Base-by-base conservation (phyloP, 345 rosid species). In the Pistacia atlantica region DNA sequence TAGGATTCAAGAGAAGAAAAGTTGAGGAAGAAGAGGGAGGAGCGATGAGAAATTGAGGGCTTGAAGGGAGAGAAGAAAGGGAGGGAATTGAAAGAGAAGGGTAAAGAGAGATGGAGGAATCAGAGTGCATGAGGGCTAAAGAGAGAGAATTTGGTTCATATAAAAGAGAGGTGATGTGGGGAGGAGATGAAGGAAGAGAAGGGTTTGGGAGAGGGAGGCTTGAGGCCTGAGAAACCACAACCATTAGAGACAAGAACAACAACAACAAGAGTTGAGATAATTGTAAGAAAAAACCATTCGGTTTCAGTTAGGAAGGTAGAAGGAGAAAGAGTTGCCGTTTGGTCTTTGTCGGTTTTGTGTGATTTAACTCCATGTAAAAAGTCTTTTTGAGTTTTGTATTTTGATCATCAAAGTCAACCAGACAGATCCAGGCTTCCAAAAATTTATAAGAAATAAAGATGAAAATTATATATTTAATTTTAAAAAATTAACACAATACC, bases 111-210 rank as follows among this genome's bases (percentile, higher is more conserved):
- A 93, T 11, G 2, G 95, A 89, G 62, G 93, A 86, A 75, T 88
- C 95, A 65, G 89, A 78, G 78, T 86, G 93, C 72, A 79, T 76
- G 33, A 93, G 83, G 55, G 96, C 96, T n/a, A 91, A 83, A 52
- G 94, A 91, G 14, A 80, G 85, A 1, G 96, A 93, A 73, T 62
- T 83, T 18, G 96, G 96, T 72, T 91, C 96, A 71, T 84, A 87
- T 31, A 87, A 89, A 18, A 88, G 33, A 8, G 98, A 89, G 14
- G 75, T 71, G 20, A 84, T 79, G 74, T 77, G 82, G 14, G 83
- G 86, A 1, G 78, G 77, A 75, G 85, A 73, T 28, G 83, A 75
- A 73, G 84, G 82, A 37, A 81, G 76, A 65, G 81, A 69, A 45
- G 86, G 74, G 63, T 73, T 67, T 46, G 91, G 89, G 35, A 72